These are phyloP conservation scores for Monilinia polystroma DNA, from an alignment of 2,329 filamentous ascomycete genomes.

Conservation along the genomic window DNA sequence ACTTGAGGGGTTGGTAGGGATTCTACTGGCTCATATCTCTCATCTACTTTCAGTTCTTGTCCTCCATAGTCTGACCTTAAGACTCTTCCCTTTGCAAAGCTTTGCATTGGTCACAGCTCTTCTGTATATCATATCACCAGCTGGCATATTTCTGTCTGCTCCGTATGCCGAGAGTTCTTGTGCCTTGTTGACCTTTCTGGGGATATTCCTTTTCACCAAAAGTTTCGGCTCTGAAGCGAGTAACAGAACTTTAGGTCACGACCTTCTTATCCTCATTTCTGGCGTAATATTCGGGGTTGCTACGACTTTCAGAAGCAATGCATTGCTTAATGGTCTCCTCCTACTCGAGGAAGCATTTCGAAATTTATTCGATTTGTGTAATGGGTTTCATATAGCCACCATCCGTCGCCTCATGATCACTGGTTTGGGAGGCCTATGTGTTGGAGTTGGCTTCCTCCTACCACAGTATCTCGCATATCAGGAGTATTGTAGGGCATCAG, in stretches of 20 bases:
- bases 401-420: constrained; percentile 57
- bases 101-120: constrained; percentile 67
- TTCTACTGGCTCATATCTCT: constrained; percentile 67
- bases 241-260: constrained; percentile 39
- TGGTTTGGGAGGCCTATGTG: constrained; percentile 63
- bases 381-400: constrained; percentile 45
- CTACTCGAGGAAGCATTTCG: constrained; percentile 61
- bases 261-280: constrained; percentile 57
- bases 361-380: constrained; percentile 45
- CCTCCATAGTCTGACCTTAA: constrained; percentile 64
- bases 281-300: constrained; percentile 71
- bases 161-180: constrained; percentile 82
- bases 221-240: constrained; percentile 42
- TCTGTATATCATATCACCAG: constrained; percentile 82
- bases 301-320: constrained; percentile 78
- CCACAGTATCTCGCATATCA: constrained; percentile 76
- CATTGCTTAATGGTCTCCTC: constrained; percentile 74
- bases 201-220: constrained; percentile 66
- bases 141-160: constrained; percentile 83
- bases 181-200: constrained; percentile 72
- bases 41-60: constrained; percentile 75
- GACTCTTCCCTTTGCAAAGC: constrained; percentile 49
- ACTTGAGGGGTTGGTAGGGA: constrained; percentile 54
- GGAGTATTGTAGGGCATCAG: constrained; percentile 59
- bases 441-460: constrained; percentile 64